phyloP scores from a whole-genome alignment of 257 asterid species.

The Mitragyna speciosa region DNA sequence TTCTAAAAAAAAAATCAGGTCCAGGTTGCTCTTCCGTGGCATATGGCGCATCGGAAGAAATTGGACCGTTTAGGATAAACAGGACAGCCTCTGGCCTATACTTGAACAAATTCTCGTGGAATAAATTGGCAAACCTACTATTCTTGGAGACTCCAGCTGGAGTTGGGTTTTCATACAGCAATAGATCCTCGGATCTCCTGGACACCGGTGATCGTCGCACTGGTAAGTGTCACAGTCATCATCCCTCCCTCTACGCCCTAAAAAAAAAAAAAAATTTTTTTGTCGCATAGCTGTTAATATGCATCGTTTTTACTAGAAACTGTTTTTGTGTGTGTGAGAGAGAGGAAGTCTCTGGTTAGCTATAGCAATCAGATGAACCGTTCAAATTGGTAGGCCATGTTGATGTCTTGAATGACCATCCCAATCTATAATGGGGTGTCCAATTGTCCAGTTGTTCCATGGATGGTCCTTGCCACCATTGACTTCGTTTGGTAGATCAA shows the following conservation, averaged over 20 bases:
- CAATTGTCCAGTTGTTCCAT: not conserved
- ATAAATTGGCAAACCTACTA: conserved; percentile 68
- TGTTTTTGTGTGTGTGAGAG: not conserved
- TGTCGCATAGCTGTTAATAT: not conserved
- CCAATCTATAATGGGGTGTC: not conserved
- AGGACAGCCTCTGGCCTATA: conserved; percentile 58
- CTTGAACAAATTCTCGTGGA: conserved; percentile 83
- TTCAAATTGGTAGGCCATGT: conserved; percentile 24
- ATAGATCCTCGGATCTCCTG: conserved; percentile 73
- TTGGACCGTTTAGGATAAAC: conserved; percentile 82
- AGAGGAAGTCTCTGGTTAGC: not conserved
- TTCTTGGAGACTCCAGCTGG: conserved; percentile 96
- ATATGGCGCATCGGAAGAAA: conserved; percentile 96
- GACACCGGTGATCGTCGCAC: conserved; percentile 89
- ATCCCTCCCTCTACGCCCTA: too few relatives aligned
- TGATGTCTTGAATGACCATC: not conserved
- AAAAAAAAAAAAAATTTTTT: not conserved
- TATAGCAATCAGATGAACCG: not conserved
- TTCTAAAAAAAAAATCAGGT: conserved; percentile 47
- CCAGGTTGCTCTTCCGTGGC: conserved; percentile 99
- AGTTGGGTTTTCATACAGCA: conserved; percentile 84
- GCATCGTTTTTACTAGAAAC: too few relatives aligned
- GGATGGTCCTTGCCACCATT: conserved; percentile 3
- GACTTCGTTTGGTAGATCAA: conserved; percentile 16
- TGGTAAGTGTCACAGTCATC: conserved; percentile 35